phyloP scores from a whole-genome alignment of 306 rosid genomes.

The Myrica gale region DNA sequence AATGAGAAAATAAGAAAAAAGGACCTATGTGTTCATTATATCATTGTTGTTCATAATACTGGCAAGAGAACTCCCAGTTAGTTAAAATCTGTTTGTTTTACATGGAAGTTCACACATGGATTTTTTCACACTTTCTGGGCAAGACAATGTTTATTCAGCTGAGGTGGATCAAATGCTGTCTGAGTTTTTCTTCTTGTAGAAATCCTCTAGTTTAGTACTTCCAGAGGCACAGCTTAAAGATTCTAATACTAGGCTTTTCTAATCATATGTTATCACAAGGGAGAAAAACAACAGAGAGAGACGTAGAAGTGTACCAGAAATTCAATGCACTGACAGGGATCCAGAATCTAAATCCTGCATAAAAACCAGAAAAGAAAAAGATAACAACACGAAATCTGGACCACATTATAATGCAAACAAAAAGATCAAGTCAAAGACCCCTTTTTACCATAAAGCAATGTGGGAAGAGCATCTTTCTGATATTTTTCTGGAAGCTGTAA shows the following conservation, averaged over 20 bases:
- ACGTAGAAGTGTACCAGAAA: constrained; percentile 55
- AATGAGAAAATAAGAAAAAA: not conserved
- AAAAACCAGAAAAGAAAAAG: constrained; percentile 23
- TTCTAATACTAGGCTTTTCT: not conserved
- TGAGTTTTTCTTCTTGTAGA: not conserved
- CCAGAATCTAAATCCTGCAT: constrained; percentile 94
- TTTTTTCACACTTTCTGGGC: not conserved
- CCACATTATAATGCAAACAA: constrained; percentile 17
- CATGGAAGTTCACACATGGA: not conserved
- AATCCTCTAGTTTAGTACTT: not conserved
- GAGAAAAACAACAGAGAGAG: constrained; percentile 6
- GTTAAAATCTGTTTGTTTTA: not conserved
- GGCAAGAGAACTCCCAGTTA: not conserved
- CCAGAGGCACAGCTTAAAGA: not conserved
- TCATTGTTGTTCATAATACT: not conserved
- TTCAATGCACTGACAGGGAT: constrained; percentile 81
- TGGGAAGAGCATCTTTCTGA: constrained; percentile 69
- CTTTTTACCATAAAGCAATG: constrained; percentile 66
- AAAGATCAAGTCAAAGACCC: constrained; percentile 4
- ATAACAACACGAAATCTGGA: constrained; percentile 17
- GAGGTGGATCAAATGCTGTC: not conserved
- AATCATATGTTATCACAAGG: constrained; percentile 1
- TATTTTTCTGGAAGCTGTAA: constrained; percentile 82
- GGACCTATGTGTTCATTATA: not conserved
- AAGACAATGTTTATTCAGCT: not conserved